Evolutionary conservation across 768 basidiomycete genomes (phyloP), one percentile per base, ranked within the genome.

Genomic region (Russula earlei): DNA sequence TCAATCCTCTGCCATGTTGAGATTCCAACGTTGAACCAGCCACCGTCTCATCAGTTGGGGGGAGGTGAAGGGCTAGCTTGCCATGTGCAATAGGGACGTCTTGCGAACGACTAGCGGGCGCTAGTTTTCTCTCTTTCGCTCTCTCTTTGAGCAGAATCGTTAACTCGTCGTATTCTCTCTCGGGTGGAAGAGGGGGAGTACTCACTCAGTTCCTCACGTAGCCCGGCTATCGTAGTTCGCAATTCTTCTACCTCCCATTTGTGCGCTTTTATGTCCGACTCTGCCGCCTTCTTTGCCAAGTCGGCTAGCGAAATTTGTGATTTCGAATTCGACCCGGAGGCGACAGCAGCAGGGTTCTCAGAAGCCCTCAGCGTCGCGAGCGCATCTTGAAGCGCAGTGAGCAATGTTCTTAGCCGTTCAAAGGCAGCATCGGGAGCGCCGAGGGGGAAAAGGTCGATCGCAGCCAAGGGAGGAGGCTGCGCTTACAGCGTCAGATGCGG

Each of bases 121-220:
- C 78, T 72, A 41, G 77, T 75, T 62, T 76, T 77, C 4, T 77
- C 74, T 54, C 72, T 81, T 83, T 58, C 2, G 15, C 27, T 25
- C 24, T 54, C 61, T 40, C 65, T 61, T 17, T 8, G 43, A 31
- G 7, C 8, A 46, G 4, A 4, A 52, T 51, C 34, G 29, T 46
- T 25, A 25, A 15, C 8, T n/a, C 14, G 14, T 19, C 1, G 19
- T 33, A 27, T 42, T 24, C 48, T n/a, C 19, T 31, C 10, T 31
- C 29, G 29, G 3, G 10, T 11, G 31, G 42, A 42, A 59, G 27
- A 9, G 8, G 10, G 37, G 9, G 0, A 31, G 10, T 0, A 68
- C 75, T 17, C 58, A 84, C 87, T 79, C 12, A 89, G 70, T 64
- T 90, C 83, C 12, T 68, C 64, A 52, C 77, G 75, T 29, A 89